Evolutionary conservation across 257 asterid genomes (phyloP).

Genomic region (Primulina eburnea): DNA sequence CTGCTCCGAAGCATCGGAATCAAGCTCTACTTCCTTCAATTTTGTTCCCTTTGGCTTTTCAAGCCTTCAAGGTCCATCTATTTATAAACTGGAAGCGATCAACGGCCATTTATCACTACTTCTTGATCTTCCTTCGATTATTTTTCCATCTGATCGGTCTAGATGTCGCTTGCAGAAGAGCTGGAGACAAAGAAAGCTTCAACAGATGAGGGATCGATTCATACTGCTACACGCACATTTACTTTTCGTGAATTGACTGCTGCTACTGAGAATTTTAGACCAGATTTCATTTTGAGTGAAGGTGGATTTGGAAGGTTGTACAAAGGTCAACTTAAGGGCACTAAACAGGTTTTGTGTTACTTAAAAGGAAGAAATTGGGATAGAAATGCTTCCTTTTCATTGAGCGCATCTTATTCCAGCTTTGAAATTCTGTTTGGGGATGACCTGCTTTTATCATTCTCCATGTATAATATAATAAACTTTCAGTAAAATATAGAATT

Average conservation of each 20-base stretch:
- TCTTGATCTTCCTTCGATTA: too few relatives aligned
- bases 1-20: too few relatives aligned
- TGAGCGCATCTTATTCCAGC: neutral
- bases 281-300: slow-evolving; percentile 47
- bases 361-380: too few relatives aligned
- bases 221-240: slow-evolving; percentile 43
- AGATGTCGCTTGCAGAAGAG: slow-evolving; percentile 17
- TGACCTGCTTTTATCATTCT: neutral
- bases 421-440: neutral
- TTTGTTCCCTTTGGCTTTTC: too few relatives aligned
- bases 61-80: too few relatives aligned
- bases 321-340: slow-evolving; percentile 39
- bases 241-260: slow-evolving; percentile 48
- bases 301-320: slow-evolving; percentile 59
- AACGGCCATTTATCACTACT: too few relatives aligned
- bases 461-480: neutral
- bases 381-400: neutral
- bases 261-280: slow-evolving; percentile 51
- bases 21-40: too few relatives aligned
- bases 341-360: slow-evolving; percentile 33
- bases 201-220: slow-evolving; percentile 33
- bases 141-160: too few relatives aligned
- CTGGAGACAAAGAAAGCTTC: slow-evolving; percentile 20
- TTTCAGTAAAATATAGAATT: neutral
- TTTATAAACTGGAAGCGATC: too few relatives aligned